Evolutionary conservation across 139 green algal species (phyloP), one percentile per base, ranked within the genome.

Genomic region (Yamagishiella unicocca): DNA sequence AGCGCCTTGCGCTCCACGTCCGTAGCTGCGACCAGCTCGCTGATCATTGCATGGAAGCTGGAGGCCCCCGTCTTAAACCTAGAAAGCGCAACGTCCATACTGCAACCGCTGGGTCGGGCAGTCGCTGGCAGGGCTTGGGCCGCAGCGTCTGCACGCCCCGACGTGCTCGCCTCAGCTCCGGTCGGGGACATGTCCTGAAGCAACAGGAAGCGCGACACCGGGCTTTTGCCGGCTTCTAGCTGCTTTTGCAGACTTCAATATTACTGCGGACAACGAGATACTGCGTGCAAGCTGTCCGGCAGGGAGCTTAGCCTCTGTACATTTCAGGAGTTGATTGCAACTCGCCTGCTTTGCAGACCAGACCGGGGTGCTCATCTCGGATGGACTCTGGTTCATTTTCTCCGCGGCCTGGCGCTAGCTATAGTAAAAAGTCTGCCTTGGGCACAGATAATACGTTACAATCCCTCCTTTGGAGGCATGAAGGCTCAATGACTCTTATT

Each of bases 1-100:
- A 95, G 83, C 29, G 85, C 61, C 37, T 93, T 68, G 2, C 83
- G 74, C 58, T 95, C 91, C 42, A 71, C 75, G 45, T 92, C 73
- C 67, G 90, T 88, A 1, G 87, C 67, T 12, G 58, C 72, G 12
- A 91, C 38, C 43, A 95, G 53, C 4, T 89, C 77, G 31, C 82
- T 58, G 25, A 95, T 73, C 0, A 89, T 29, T 1, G 31, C 21
- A 25, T 94, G 78, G 58, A 94, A 90, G 42, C 55, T 74, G 35
- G 54, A 43, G 0, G 85, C 43, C 2, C 87, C 87, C 21, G 61
- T 24, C 87, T 91, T 91, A 54, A 91, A 91, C 17, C 61, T 62
- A 0, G 43, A 55, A 4, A 84, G 19, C 14, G 85, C 76, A 21
- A 67, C 53, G 10, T 90, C 77, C 72, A 90, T 74, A 38, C 35